These are phyloP conservation scores for Agarophyton chilense DNA, from an alignment of 23 red algal species.

Conservation along the genomic window DNA sequence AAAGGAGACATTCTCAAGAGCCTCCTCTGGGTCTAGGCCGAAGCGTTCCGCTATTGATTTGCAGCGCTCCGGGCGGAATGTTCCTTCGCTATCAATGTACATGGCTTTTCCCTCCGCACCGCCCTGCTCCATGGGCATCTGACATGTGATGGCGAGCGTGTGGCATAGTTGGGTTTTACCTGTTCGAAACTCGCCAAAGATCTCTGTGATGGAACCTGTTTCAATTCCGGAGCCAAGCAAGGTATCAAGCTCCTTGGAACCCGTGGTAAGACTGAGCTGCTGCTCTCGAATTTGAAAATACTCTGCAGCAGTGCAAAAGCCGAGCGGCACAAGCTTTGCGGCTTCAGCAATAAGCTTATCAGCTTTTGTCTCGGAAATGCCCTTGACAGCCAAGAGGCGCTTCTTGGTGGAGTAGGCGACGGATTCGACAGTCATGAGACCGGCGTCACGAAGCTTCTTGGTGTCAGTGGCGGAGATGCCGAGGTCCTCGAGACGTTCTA, in stretches of 20 bases:
- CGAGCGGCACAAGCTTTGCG: conserved; percentile 86
- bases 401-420: conserved; percentile 97
- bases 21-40: conserved; percentile 87
- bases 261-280: conserved; percentile 89
- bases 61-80: conserved; percentile 95
- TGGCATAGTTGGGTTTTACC: conserved; percentile 98
- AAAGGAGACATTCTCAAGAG: conserved; percentile 94
- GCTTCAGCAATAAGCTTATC: conserved; percentile 94
- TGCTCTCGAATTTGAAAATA: conserved; percentile 77
- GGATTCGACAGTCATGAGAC: conserved; percentile 90
- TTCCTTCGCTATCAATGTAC: conserved; percentile 98
- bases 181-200: conserved; percentile 98
- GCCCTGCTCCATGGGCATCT: conserved; percentile 92
- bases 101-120: conserved; percentile 95
- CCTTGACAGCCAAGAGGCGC: conserved; percentile 82
- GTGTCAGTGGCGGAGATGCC: conserved; percentile 92
- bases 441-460: conserved; percentile 98
- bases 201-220: conserved; percentile 95
- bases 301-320: conserved; percentile 90
- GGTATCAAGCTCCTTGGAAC: conserved; percentile 88
- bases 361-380: conserved; percentile 96
- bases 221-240: conserved; percentile 93
- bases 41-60: conserved; percentile 90
- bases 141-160: conserved; percentile 93
- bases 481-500: conserved; percentile 80